Base-by-base conservation (phyloP, 2,329 filamentous ascomycete genomes). In the Incumbomyces delicatus region DNA sequence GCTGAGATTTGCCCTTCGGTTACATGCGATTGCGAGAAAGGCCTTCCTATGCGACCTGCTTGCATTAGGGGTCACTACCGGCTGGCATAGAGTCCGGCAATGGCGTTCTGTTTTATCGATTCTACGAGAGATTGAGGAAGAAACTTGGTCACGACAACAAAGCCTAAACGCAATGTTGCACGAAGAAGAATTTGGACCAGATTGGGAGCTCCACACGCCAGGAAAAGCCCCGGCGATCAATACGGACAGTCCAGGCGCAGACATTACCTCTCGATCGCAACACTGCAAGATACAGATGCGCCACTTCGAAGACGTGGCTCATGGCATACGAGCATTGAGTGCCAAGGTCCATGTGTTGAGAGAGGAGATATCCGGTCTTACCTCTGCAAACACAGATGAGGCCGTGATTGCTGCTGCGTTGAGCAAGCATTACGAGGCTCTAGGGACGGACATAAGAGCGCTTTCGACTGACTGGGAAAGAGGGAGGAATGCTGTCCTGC, bases 311-410 rank as follows among this genome's bases (percentile, higher is more conserved):
- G 85, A 85, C 1, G 74, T 98, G 30, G 95, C 88, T 0, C 86
- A 88, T 46, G 89, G 88, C 13, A 94, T 96, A 51, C 82, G 89
- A 22, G 86, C 87, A 10, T 74, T 98, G 41, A 90, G 96, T 65
- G 92, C 92, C 31, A 98, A 96, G 65, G 80, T 98, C 70, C 88
- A 94, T 50, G 74, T 98, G 6, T 69, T 96, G 46, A 81, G 87
- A 41, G 92, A 98, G 63, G 88, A 95, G 63, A 94, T 88, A 0
- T 87, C 86, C 60, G 78, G 78, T 4, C 35, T 50, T 50, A 80
- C 80, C 36, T 67, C 95, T 22, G 73, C 75, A 49, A 79, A 83
- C 56, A 78, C 86, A 14, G 61, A 69, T 51, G 63, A 72, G 4
- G 78, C 80, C 3, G 85, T 94, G 54, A 75, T 95, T 13, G 87